Evolutionary conservation across 768 basidiomycete genomes (phyloP).

Genomic region (Podaxis pistillaris): DNA sequence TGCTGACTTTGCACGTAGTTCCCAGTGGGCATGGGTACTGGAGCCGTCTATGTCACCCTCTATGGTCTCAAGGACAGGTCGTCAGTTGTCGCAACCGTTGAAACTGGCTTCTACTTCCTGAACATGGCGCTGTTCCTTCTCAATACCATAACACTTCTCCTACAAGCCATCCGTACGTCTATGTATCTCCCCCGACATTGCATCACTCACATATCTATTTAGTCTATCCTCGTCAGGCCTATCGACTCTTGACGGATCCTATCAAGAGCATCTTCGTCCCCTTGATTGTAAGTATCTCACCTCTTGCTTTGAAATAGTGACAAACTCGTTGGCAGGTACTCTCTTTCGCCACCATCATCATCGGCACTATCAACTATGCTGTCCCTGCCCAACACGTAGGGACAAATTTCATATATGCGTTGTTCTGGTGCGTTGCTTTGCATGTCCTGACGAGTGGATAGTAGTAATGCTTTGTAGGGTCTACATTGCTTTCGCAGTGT

Average conservation of each 20-base stretch:
- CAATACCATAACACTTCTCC: constrained; percentile 38
- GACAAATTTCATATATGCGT: constrained; percentile 34
- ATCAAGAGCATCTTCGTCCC: constrained; percentile 44
- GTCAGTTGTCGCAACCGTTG: constrained; percentile 29
- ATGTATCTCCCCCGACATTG: not conserved
- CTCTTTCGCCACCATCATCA: constrained; percentile 50
- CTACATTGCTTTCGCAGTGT: constrained; percentile 35
- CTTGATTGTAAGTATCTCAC: constrained; percentile 20
- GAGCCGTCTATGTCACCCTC: constrained; percentile 48
- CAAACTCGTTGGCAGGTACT: constrained; percentile 31
- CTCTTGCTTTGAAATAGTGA: not conserved
- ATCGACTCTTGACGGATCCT: constrained; percentile 41
- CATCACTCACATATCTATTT: not conserved
- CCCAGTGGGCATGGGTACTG: constrained; percentile 49
- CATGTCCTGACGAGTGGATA: not conserved
- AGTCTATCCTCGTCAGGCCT: constrained; percentile 46
- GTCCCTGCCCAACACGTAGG: constrained; percentile 35
- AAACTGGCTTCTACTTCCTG: constrained; percentile 46
- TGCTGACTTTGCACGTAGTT: constrained; percentile 28
- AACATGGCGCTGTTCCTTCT: constrained; percentile 43
- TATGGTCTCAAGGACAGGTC: constrained; percentile 37
- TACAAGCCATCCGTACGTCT: constrained; percentile 40
- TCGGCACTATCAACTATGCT: constrained; percentile 46
- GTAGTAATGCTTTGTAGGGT: constrained; percentile 27
- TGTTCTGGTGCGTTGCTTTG: constrained; percentile 39